Evolutionary conservation across 2,329 filamentous ascomycete species (phyloP).

Genomic region (Xylariomycetidae sp.): DNA sequence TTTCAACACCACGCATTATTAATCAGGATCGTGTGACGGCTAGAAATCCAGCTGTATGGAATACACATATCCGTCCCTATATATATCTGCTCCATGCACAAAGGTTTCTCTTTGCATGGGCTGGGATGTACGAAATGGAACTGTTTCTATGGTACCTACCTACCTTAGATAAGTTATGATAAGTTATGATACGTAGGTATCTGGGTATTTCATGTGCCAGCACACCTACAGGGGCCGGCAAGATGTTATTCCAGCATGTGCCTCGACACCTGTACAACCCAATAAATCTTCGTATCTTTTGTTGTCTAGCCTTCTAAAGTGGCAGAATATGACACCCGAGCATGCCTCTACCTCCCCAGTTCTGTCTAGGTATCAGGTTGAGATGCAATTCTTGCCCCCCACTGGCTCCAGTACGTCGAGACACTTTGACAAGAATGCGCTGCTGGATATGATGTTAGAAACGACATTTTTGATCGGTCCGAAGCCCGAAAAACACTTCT

Average conservation of each 20-base stretch:
- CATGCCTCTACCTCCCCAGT: constrained; percentile 88
- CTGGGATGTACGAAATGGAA: too few species aligned
- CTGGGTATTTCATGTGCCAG: too few species aligned
- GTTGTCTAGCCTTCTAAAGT: constrained; percentile 45
- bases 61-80: too few species aligned
- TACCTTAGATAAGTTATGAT: too few species aligned
- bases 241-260: background rate
- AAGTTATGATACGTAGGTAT: too few species aligned
- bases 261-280: background rate
- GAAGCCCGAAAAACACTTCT: constrained; percentile 2
- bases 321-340: constrained; percentile 88
- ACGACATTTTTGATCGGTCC: background rate
- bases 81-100: too few species aligned
- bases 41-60: too few species aligned
- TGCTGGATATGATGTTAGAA: constrained; percentile 43
- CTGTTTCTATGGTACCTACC: too few species aligned
- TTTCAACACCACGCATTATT: too few species aligned
- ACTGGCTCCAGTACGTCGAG: constrained; percentile 40
- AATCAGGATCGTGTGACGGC: too few species aligned
- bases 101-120: too few species aligned
- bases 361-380: constrained; percentile 66
- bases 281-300: background rate
- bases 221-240: too few species aligned
- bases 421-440: constrained; percentile 64
- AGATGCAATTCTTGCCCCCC: constrained; percentile 58